Base-by-base conservation (phyloP, 2,329 filamentous ascomycete species). In the Lomentospora prolificans region DNA sequence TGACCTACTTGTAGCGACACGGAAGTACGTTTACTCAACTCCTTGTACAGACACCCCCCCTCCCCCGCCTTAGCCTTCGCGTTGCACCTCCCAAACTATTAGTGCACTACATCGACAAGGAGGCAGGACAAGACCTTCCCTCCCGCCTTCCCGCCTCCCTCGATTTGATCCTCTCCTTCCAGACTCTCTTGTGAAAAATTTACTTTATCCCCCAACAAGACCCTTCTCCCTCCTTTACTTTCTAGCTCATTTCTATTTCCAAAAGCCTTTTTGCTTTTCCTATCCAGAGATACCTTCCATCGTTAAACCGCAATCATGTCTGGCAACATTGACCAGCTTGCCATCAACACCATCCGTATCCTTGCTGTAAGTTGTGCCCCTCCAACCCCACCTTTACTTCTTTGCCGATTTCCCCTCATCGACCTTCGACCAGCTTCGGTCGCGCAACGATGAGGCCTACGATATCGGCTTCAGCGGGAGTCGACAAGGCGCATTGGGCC, bases 261-360 rank as follows among this genome's bases (percentile, higher is more conserved):
- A 60, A 60, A 62, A 57, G 61, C 58, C 56, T 58, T 58, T 53
- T 51, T 39, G 33, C 55, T 58, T 51, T 57, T 58, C 59, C 55
- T 57, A 51, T 57, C 52, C 17, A 51, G 50, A 50, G 44, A 28
- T 50, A 36, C 50, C 41, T 50, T 58, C n/a, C 48, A 41, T 46
- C 27, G 51, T 55, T 55, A 7, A 66, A 67, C 61, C 70, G 74
- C 70, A 73, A 84, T 69, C 73, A 97, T 97, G 92, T 85, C 85
- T 88, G 82, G 81, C 81, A 88, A 97, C 68, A 74, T 85, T 70
- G 94, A 99, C 74, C 79, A 86, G 80, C 83, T 90, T 76, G 88
- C 90, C 70, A 90, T 99, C 79, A 97, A 97, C 86, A 96, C 92
- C 74, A 97, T 99, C 80, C 89, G 94, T 73, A 76, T 90, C 70